Percentiles rank a stretch among this genome's conserved stretches.
These are phyloP conservation scores for Neoboletus magnificus DNA, from an alignment of 768 basidiomycete species.

Conservation along the genomic window DNA sequence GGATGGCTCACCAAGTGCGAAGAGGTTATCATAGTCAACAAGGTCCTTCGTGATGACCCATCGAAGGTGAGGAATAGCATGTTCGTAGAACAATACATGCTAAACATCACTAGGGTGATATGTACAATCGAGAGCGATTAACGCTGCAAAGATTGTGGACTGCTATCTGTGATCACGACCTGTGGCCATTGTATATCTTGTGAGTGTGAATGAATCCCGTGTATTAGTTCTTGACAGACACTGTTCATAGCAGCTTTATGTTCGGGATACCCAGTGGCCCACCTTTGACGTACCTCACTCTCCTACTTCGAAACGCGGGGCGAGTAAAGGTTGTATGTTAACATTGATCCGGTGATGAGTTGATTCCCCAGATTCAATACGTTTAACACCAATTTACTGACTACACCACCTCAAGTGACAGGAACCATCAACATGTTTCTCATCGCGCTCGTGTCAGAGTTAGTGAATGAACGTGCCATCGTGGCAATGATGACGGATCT, in stretches of 20 bases:
- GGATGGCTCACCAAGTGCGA: slow-evolving; percentile 65
- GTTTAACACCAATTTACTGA: slow-evolving; percentile 57
- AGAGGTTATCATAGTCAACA: slow-evolving; percentile 57
- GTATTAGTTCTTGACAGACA: neutral
- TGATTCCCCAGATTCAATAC: slow-evolving; percentile 46
- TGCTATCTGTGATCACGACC: slow-evolving; percentile 57
- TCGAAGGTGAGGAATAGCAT: slow-evolving; percentile 38
- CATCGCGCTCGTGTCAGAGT: slow-evolving; percentile 50
- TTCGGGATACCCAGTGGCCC: slow-evolving; percentile 49
- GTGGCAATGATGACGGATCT: slow-evolving; percentile 52
- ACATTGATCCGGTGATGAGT: neutral
- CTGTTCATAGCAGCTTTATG: slow-evolving; percentile 41
- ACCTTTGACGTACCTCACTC: slow-evolving; percentile 55
- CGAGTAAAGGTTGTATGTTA: slow-evolving; percentile 6
- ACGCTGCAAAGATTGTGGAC: slow-evolving; percentile 47
- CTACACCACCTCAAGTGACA: slow-evolving; percentile 51
- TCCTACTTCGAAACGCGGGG: slow-evolving; percentile 56
- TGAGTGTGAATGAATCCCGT: neutral
- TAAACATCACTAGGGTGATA: slow-evolving; percentile 35
- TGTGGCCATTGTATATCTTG: slow-evolving; percentile 66
- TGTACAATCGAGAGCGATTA: slow-evolving; percentile 69
- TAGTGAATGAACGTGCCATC: slow-evolving; percentile 50
- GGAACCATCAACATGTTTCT: slow-evolving; percentile 52
- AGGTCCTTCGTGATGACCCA: slow-evolving; percentile 63
- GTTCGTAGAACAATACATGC: neutral